These are phyloP conservation scores for Mucuna pruriens DNA, from an alignment of 306 rosid genomes.

Conservation along the genomic window DNA sequence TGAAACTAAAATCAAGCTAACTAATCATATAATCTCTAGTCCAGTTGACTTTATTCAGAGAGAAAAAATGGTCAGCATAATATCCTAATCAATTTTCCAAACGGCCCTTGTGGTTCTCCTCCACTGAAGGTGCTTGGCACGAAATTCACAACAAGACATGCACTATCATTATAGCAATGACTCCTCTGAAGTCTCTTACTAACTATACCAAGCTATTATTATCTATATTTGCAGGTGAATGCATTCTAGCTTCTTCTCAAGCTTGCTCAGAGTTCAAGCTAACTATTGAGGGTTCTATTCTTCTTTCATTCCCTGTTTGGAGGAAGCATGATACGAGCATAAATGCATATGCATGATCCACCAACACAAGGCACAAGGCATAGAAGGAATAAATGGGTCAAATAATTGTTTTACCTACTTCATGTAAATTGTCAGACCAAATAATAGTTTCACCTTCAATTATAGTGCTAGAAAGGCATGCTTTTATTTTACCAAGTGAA, in stretches of 20 bases:
- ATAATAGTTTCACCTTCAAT: neutral
- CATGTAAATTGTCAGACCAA: constrained; percentile 27
- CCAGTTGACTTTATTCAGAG: constrained; percentile 9
- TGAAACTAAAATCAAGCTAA: neutral
- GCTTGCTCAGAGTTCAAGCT: neutral
- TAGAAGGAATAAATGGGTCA: constrained; percentile 31
- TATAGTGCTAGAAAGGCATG: neutral
- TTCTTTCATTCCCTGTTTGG: neutral
- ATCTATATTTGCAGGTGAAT: too few species aligned
- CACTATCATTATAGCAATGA: neutral
- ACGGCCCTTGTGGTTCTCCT: neutral
- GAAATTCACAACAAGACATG: neutral
- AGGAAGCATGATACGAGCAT: neutral
- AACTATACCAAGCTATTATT: too few species aligned
- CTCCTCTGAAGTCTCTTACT: neutral
- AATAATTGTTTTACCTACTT: constrained; percentile 26
- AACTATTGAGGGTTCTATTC: neutral
- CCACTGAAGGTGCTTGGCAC: neutral
- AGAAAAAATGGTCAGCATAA: neutral
- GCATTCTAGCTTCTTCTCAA: neutral
- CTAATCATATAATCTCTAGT: neutral
- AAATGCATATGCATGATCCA: constrained; percentile 28
- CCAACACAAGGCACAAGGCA: neutral
- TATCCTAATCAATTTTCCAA: neutral
- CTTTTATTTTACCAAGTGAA: neutral